phyloP scores from a whole-genome alignment of 331 rosid genomes.

The Acacia concinna region DNA sequence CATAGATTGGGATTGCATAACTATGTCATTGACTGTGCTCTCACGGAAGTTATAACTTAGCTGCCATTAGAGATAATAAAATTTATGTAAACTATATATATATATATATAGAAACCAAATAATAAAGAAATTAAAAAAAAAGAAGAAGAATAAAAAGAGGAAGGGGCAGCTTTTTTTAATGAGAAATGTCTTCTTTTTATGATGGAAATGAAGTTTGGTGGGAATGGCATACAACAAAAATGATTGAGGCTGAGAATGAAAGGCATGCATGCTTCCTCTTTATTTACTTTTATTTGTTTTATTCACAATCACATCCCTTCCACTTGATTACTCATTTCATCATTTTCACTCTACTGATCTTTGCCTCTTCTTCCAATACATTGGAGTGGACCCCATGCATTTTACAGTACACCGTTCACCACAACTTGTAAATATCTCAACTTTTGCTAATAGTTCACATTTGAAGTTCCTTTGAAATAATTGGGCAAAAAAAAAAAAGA shows the following conservation, averaged over 20 bases:
- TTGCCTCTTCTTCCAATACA: background rate
- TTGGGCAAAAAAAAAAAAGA: too few relatives aligned
- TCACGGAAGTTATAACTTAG: background rate
- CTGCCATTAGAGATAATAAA: background rate
- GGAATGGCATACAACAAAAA: background rate
- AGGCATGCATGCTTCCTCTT: background rate
- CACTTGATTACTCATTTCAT: background rate
- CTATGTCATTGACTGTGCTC: background rate
- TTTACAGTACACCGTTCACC: background rate
- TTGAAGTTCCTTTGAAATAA: background rate
- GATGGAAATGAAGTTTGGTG: background rate
- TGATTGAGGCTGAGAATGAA: constrained; percentile 3
- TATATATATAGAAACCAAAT: background rate
- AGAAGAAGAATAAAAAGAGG: too few relatives aligned
- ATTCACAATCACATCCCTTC: background rate
- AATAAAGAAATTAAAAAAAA: background rate
- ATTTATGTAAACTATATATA: background rate
- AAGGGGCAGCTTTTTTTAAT: background rate
- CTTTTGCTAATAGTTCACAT: background rate
- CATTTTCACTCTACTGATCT: background rate
- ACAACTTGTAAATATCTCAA: background rate
- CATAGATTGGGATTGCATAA: too few relatives aligned
- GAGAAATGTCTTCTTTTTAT: background rate
- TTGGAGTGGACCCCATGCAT: background rate
- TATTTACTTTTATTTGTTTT: background rate